These are phyloP conservation scores for Mucor velutinosus DNA, from an alignment of 371 early-diverging fungal species.

Conservation along the genomic window DNA sequence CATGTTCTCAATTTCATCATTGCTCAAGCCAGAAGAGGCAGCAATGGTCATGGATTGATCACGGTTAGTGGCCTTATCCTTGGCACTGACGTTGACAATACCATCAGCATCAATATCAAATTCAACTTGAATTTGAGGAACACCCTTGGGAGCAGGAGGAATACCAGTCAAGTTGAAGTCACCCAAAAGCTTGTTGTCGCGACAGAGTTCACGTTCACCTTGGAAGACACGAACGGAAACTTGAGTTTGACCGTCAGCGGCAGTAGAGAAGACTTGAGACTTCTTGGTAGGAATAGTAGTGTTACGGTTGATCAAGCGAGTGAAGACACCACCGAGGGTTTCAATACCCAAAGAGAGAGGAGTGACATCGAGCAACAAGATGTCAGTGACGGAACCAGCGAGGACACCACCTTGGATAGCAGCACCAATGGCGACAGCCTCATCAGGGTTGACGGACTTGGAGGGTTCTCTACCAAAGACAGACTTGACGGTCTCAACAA, in stretches of 20 bases:
- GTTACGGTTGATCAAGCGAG: slow-evolving; percentile 97
- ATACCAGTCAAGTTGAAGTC: slow-evolving; percentile 93
- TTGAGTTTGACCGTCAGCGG: slow-evolving; percentile 98
- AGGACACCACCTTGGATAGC: slow-evolving; percentile 99
- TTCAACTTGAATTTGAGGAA: slow-evolving; percentile 94
- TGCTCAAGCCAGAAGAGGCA: slow-evolving; percentile 95
- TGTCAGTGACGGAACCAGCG: slow-evolving; percentile 93
- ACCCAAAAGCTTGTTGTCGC: slow-evolving; percentile 98
- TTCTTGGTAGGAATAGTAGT: slow-evolving; percentile 99
- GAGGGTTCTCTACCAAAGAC: slow-evolving; percentile 93
- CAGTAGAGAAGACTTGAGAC: slow-evolving; percentile 99
- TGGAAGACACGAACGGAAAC: slow-evolving; percentile 99
- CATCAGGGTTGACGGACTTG: slow-evolving; percentile 98
- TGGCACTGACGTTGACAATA: slow-evolving; percentile 98
- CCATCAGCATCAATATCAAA: slow-evolving; percentile 99
- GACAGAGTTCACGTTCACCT: slow-evolving; percentile 97
- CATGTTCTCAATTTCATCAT: slow-evolving; percentile 97
- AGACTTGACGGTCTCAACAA: slow-evolving; percentile 89
- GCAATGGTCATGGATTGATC: slow-evolving; percentile 90
- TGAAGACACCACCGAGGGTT: slow-evolving; percentile 97
- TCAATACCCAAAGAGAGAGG: slow-evolving; percentile 99
- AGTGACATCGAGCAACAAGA: slow-evolving; percentile 97
- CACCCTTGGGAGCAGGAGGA: slow-evolving; percentile 91
- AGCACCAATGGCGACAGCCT: slow-evolving; percentile 99
- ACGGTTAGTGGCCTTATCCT: slow-evolving; percentile 95